These are phyloP conservation scores for Hypomyces rosellus DNA, from an alignment of 2,329 filamentous ascomycete genomes.

Conservation along the genomic window DNA sequence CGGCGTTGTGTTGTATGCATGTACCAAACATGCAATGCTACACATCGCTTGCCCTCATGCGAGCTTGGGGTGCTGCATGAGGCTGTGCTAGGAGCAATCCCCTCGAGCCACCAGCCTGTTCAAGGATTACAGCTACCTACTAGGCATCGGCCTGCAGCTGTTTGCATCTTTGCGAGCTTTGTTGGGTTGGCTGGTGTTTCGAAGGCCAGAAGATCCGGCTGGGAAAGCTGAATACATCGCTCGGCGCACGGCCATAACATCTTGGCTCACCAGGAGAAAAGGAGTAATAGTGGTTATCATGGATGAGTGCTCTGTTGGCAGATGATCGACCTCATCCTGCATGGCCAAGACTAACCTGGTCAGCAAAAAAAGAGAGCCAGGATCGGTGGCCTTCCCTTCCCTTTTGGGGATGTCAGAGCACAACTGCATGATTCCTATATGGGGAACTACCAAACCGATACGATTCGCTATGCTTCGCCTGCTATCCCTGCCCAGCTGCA, in stretches of 20 bases:
- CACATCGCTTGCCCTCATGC: neutral
- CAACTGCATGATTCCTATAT: conserved; percentile 6
- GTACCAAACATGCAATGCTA: neutral
- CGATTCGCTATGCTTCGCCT: conserved; percentile 5
- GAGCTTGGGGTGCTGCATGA: neutral
- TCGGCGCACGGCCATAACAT: neutral
- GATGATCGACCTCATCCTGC: conserved; percentile 13
- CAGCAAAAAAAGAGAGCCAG: conserved; percentile 2
- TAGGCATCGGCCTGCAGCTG: neutral
- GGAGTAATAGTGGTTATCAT: neutral
- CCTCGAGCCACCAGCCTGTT: neutral
- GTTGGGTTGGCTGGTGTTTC: neutral
- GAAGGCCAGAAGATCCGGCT: neutral
- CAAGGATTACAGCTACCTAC: neutral
- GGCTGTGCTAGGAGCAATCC: neutral
- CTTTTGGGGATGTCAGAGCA: conserved; percentile 3
- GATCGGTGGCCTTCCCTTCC: conserved; percentile 1
- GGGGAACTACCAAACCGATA: conserved; percentile 7
- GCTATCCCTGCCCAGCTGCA: conserved; percentile 6
- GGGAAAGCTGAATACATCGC: neutral
- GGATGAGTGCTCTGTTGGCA: conserved; percentile 3
- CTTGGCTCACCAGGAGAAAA: conserved; percentile 6
- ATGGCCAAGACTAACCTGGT: conserved; percentile 6
- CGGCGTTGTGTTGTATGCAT: neutral
- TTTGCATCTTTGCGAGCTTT: neutral